Evolutionary conservation across 1,139 yeast species (phyloP), one percentile per base, ranked within the genome.

Genomic region (Debaryomyces subglobosus): DNA sequence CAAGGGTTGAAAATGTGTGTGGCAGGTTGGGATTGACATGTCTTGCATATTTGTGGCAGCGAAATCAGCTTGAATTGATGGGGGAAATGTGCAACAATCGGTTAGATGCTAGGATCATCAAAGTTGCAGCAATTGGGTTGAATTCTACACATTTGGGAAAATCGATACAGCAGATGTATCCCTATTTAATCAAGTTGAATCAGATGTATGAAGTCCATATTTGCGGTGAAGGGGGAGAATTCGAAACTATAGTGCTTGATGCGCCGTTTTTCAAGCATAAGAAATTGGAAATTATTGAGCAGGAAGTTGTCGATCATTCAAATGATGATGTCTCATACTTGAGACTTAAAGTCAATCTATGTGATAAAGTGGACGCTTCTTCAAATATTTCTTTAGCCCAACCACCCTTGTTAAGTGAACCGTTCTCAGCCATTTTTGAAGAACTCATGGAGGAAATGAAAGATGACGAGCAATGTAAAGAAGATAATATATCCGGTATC

Each of bases 171-270:
- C 79, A 88, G 54, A 71, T 87, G 56, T 79, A 80, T 48, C 86
- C 90, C 0, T 77, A 73, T 1, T 67, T 94, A 61, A 59, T 78
- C 9, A 73, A 72, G 36, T 71, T 92, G 55, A 87, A 92, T 60
- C 56, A 64, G 9, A 69, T 72, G 67, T 92, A 82, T 64, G 96
- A 92, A 1, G 89, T 92, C 8, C 97, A 94, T 64, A 83, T 94
- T 0, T 94, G 99, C 71, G 99, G 99, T 7, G 99, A 94, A 71
- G 99, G 99, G 18, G 99, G 99, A 1, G 99, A 94, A 65, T 94
- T 91, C 64, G 99, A 94, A 63, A 86, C 97, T 0, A 72, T 92
- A 56, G 98, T 94, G 2, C 73, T 94, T 27, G 97, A 94, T 65
- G 89, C 96, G 2, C 96, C 96, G 0, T 84, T 89, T 51, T 94